Evolutionary conservation across 2,329 filamentous ascomycete species (phyloP).

Genomic region (Pseudohalonectria lignicola): DNA sequence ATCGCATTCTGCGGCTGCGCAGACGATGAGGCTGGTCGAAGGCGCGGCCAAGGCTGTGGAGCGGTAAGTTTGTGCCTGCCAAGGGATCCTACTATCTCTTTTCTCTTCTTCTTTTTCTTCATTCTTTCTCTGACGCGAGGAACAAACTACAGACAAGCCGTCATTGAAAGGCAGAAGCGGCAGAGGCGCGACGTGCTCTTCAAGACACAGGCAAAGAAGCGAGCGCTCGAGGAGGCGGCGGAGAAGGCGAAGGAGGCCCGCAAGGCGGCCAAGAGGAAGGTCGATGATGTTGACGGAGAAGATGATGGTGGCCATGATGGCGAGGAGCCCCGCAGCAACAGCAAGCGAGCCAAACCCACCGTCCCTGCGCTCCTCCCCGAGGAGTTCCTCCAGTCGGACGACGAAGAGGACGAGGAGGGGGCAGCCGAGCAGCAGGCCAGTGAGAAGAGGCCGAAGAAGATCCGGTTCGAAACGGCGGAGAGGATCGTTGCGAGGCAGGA

Average conservation of each 20-base stretch:
- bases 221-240: conserved; percentile 9
- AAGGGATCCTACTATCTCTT: too few relatives aligned
- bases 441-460: conserved; percentile 25
- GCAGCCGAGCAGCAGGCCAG: too few relatives aligned
- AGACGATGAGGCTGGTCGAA: conserved; percentile 32
- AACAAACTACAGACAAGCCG: conserved; percentile 29
- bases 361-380: conserved; percentile 37
- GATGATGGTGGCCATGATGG: conserved; percentile 23
- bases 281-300: conserved; percentile 13
- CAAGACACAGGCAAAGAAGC: conserved; percentile 44
- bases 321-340: too few relatives aligned
- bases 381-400: conserved; percentile 43
- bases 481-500: conserved; percentile 8
- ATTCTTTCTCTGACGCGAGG: too few relatives aligned
- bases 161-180: conserved; percentile 41
- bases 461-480: conserved; percentile 30
- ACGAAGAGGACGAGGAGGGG: conserved; percentile 24
- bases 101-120: background rate
- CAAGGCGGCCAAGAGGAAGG: conserved; percentile 10
- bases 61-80: conserved; percentile 38
- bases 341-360: too few relatives aligned
- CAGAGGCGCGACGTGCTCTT: conserved; percentile 41
- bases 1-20: conserved; percentile 33
- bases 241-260: conserved; percentile 12
- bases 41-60: conserved; percentile 37